phyloP scores from a whole-genome alignment of 2,329 filamentous ascomycete species.

The Fusarium sp. region DNA sequence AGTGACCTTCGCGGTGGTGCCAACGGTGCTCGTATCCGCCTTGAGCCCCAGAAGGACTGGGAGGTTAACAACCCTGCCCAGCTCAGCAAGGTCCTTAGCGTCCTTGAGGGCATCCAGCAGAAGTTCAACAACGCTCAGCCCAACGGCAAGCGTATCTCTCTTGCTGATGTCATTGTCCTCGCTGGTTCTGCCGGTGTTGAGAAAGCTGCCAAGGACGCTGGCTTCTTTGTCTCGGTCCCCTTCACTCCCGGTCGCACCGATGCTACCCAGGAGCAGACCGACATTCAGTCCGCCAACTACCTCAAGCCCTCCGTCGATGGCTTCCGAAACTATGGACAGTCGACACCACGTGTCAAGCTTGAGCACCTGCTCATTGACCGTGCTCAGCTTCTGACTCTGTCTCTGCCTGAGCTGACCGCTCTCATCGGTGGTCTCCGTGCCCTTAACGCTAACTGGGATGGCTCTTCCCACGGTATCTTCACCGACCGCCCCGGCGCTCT shows the following conservation, averaged over 20 bases:
- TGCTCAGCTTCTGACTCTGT: constrained; percentile 77
- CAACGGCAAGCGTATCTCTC: constrained; percentile 75
- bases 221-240: constrained; percentile 68
- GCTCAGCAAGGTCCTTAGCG: constrained; percentile 69
- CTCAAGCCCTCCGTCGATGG: constrained; percentile 77
- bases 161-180: constrained; percentile 84
- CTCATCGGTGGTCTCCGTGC: constrained; percentile 79
- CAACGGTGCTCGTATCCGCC: constrained; percentile 82
- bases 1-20: constrained; percentile 86
- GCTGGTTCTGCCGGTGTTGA: constrained; percentile 77
- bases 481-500: constrained; percentile 76
- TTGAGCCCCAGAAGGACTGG: constrained; percentile 79
- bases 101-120: constrained; percentile 74
- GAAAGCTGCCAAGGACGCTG: constrained; percentile 71
- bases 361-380: constrained; percentile 80
- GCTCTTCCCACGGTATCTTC: constrained; percentile 74
- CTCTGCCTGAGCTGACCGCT: constrained; percentile 76
- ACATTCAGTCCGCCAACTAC: constrained; percentile 71
- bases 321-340: constrained; percentile 83
- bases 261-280: constrained; percentile 78
- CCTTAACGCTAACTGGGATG: constrained; percentile 78
- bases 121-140: constrained; percentile 68
- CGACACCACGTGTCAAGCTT: constrained; percentile 68
- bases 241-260: constrained; percentile 81
- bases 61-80: constrained; percentile 78